phyloP scores from a whole-genome alignment of 2,329 filamentous ascomycete species.

The Trichoderma polysporum region DNA sequence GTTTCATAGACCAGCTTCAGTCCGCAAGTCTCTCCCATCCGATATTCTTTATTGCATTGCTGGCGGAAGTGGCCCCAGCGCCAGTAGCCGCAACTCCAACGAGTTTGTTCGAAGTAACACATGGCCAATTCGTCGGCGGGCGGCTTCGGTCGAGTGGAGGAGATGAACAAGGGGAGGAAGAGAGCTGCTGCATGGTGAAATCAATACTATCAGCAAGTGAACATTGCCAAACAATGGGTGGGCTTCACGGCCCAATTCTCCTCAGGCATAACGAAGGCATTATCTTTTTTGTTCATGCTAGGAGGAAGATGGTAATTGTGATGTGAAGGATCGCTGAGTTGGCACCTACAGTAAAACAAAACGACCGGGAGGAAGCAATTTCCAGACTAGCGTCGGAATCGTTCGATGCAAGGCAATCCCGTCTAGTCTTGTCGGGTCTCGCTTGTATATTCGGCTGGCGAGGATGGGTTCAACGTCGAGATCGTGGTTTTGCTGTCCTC shows the following conservation, averaged over 20 bases:
- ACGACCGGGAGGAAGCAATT: slow-evolving; percentile 6
- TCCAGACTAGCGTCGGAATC: slow-evolving; percentile 21
- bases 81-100: slow-evolving; percentile 85
- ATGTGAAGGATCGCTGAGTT: not conserved
- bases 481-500: not conserved
- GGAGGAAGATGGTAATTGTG: not conserved
- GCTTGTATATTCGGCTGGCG: slow-evolving; percentile 14
- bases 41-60: slow-evolving; percentile 92
- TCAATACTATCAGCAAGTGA: slow-evolving; percentile 22
- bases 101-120: slow-evolving; percentile 95
- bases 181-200: slow-evolving; percentile 23
- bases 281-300: not conserved
- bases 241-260: not conserved
- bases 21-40: slow-evolving; percentile 93
- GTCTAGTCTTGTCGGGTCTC: slow-evolving; percentile 18
- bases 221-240: slow-evolving; percentile 21
- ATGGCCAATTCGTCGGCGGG: slow-evolving; percentile 50
- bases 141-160: slow-evolving; percentile 20
- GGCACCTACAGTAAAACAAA: slow-evolving; percentile 16
- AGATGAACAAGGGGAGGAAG: not conserved
- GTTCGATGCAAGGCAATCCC: slow-evolving; percentile 21
- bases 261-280: not conserved
- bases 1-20: slow-evolving; percentile 85
- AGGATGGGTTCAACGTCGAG: not conserved
- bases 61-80: slow-evolving; percentile 92